phyloP scores from a whole-genome alignment of 2,329 filamentous ascomycete species.

The Pleoardoris graminearum region DNA sequence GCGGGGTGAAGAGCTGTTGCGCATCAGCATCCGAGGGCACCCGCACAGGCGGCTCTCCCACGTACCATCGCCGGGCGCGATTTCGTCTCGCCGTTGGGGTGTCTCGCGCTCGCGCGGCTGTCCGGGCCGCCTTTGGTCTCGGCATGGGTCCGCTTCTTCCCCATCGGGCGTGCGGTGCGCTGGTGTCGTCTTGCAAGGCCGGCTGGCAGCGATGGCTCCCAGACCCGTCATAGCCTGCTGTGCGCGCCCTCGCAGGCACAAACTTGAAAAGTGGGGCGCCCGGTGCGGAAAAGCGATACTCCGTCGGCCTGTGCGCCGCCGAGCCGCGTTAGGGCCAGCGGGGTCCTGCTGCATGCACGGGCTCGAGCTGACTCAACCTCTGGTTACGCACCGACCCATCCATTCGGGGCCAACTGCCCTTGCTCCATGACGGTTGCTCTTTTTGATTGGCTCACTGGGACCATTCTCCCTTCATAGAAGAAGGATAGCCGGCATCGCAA shows the following conservation, averaged over 20 bases:
- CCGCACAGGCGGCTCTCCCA: neutral
- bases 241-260: slow-evolving; percentile 9
- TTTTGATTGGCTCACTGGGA: neutral
- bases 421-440: neutral
- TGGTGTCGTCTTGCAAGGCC: slow-evolving; percentile 37
- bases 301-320: no score
- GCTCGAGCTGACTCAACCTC: no score
- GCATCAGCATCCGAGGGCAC: slow-evolving; percentile 22
- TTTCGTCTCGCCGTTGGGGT: slow-evolving; percentile 35
- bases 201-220: slow-evolving; percentile 45
- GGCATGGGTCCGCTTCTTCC: slow-evolving; percentile 48
- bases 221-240: slow-evolving; percentile 41
- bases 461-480: neutral
- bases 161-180: slow-evolving; percentile 41
- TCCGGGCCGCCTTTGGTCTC: slow-evolving; percentile 47
- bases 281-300: no score
- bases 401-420: neutral
- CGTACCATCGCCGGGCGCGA: slow-evolving; percentile 39
- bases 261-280: no score
- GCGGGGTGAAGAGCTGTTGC: slow-evolving; percentile 60
- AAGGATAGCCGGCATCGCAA: no score
- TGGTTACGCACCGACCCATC: neutral
- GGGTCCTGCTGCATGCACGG: no score
- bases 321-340: no score
- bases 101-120: slow-evolving; percentile 28